Conservation (phyloP, 345 rosid species). For the Salix arbutifolia region DNA sequence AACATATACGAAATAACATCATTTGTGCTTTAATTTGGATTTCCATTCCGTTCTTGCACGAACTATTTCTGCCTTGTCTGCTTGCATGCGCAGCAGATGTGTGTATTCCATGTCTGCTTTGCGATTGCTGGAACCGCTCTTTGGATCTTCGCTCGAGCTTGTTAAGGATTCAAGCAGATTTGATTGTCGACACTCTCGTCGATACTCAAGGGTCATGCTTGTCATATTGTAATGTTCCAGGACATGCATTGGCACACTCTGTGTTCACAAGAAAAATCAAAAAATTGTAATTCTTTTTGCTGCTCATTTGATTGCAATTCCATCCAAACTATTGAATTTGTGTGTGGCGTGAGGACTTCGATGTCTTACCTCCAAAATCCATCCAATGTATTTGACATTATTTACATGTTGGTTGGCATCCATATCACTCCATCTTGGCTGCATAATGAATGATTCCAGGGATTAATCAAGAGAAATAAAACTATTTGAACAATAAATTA, state of each 20-base stretch:
- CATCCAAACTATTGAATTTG: neutral
- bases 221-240: constrained; percentile 17
- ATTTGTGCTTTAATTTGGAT: constrained; percentile 24
- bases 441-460: neutral
- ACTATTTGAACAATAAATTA: neutral
- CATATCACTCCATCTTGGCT: constrained; percentile 31
- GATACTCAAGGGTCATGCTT: constrained; percentile 24
- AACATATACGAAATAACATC: neutral
- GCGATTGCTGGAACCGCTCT: constrained; percentile 11
- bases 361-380: constrained; percentile 20
- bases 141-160: constrained; percentile 12
- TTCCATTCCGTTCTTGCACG: constrained; percentile 56
- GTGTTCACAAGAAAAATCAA: neutral
- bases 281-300: neutral
- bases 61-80: constrained; percentile 47
- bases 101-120: constrained; percentile 41
- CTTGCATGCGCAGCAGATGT: constrained; percentile 50
- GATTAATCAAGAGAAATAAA: neutral
- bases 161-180: constrained; percentile 20
- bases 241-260: constrained; percentile 24
- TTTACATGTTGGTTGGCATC: constrained; percentile 27
- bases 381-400: constrained; percentile 27
- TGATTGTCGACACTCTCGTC: constrained; percentile 23
- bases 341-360: neutral
- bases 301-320: neutral